Evolutionary conservation across 1,139 yeast genomes (phyloP), one percentile per base, ranked within the genome.

Genomic region (Scheffersomyces lignicola): DNA sequence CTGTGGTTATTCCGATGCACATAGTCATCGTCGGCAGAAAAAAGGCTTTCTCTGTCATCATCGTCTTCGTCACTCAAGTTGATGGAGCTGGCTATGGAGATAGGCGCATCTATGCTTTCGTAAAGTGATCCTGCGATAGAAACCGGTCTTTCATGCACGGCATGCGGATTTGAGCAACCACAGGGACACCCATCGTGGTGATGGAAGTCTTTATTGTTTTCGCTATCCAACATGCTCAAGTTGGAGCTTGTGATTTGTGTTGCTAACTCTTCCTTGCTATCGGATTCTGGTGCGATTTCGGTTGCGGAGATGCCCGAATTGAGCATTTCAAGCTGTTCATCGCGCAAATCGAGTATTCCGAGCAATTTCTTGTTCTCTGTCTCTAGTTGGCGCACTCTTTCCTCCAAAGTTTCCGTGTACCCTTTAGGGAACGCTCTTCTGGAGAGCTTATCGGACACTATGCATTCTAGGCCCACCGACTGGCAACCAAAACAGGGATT

Each of bases 121-220:
- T 73, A 78, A 2, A 76, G 64, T 0, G 80, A 68, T 1, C 83
- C 82, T 0, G 82, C 79, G 33, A 80, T 70, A 1, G 83, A 77
- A 0, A 80, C 84, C 0, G 86, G 86, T 23, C 82, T 49, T 44
- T 78, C 81, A 42, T 78, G 81, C 6, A 78, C 70, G 0, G 78
- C 62, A 47, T 74, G 78, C 1, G 80, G 73, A 38, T 68, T 71
- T 29, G 75, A 61, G 51, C 84, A 78, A 20, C 78, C 74, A 41
- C 79, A 73, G 11, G 80, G 76, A 32, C 80, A 75, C 5, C 78
- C 70, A 36, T 76, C 80, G 32, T 69, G 74, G 42, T 67, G 72
- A 33, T 61, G 66, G 24, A 40, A 32, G 32, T 43, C 40, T 15
- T 36, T 42, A 12, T 35, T 33, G 12, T 44, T 40, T 21, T 47